phyloP scores from a whole-genome alignment of 1,284 basidiomycete genomes.

The Pseudozyma pruni region DNA sequence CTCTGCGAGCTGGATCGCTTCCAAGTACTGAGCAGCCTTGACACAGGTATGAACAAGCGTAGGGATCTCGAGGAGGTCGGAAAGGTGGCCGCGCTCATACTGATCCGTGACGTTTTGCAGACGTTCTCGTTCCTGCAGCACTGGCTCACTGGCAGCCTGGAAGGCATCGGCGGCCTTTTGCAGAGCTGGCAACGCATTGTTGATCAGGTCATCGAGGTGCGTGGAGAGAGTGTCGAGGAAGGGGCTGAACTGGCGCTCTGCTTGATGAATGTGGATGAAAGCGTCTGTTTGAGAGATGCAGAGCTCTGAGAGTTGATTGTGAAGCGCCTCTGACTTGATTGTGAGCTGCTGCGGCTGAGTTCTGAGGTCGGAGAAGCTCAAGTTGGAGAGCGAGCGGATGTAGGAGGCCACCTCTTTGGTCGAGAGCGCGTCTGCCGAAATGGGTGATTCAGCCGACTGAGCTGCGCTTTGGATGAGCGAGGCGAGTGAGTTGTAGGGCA shows the following conservation, averaged over 20 bases:
- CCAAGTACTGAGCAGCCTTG: slow-evolving; percentile 86
- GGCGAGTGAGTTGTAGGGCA: slow-evolving; percentile 8
- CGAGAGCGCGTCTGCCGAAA: slow-evolving; percentile 19
- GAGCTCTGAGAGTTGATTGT: slow-evolving; percentile 45
- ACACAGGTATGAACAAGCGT: slow-evolving; percentile 89
- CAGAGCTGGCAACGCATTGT: slow-evolving; percentile 21
- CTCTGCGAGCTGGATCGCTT: slow-evolving; percentile 82
- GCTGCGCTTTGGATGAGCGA: slow-evolving; percentile 24
- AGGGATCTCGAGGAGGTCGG: slow-evolving; percentile 88
- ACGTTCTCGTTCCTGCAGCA: slow-evolving; percentile 18
- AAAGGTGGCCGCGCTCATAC: slow-evolving; percentile 81
- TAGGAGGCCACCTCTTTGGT: slow-evolving; percentile 34
- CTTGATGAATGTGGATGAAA: slow-evolving; percentile 43
- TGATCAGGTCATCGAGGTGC: slow-evolving; percentile 25
- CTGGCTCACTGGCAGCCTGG: slow-evolving; percentile 11
- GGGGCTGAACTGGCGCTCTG: slow-evolving; percentile 40
- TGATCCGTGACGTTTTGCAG: slow-evolving; percentile 39
- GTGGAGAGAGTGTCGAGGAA: slow-evolving; percentile 22
- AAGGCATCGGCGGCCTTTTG: slow-evolving; percentile 32
- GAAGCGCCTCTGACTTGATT: slow-evolving; percentile 32
- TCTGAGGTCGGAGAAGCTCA: slow-evolving; percentile 35
- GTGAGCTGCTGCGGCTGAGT: slow-evolving; percentile 39
- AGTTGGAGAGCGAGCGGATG: slow-evolving; percentile 46
- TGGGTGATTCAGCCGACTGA: slow-evolving; percentile 7
- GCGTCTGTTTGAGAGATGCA: slow-evolving; percentile 52